phyloP scores from a whole-genome alignment of 306 rosid species.

The Fragaria iinumae region DNA sequence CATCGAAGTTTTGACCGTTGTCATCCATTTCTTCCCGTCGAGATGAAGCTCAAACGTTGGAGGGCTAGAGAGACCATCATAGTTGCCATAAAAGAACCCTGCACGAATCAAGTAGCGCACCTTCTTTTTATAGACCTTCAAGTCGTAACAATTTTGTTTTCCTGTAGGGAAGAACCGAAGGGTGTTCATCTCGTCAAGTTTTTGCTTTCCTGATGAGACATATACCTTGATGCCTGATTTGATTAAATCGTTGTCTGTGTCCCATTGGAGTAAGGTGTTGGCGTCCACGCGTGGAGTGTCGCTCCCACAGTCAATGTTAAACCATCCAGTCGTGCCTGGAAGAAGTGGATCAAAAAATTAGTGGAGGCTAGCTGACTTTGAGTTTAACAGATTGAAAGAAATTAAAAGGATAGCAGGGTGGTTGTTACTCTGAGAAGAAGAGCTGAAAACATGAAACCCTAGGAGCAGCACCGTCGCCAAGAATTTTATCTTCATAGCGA shows the following conservation, averaged over 20 bases:
- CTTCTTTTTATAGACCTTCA: not conserved
- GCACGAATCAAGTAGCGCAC: not conserved
- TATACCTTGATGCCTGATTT: not conserved
- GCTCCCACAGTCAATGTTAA: not conserved
- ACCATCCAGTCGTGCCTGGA: not conserved
- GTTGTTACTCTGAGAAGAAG: no score
- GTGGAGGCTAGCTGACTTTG: no score
- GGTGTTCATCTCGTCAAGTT: not conserved
- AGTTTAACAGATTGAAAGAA: no score
- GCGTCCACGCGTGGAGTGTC: not conserved
- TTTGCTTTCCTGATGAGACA: not conserved
- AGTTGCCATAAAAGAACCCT: slow-evolving; percentile 10
- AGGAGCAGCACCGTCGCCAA: no score
- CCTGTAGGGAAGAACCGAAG: not conserved
- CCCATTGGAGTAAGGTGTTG: not conserved
- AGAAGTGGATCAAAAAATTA: no score
- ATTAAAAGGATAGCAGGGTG: no score
- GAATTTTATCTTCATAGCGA: no score
- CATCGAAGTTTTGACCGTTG: slow-evolving; percentile 11
- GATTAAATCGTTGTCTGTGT: not conserved
- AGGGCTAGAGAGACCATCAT: not conserved
- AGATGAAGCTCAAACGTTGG: slow-evolving; percentile 15
- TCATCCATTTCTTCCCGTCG: not conserved
- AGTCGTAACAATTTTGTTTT: not conserved
- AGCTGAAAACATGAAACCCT: no score